Base-by-base conservation (phyloP, 2,329 filamentous ascomycete genomes). In the Colletotrichum tanaceti region DNA sequence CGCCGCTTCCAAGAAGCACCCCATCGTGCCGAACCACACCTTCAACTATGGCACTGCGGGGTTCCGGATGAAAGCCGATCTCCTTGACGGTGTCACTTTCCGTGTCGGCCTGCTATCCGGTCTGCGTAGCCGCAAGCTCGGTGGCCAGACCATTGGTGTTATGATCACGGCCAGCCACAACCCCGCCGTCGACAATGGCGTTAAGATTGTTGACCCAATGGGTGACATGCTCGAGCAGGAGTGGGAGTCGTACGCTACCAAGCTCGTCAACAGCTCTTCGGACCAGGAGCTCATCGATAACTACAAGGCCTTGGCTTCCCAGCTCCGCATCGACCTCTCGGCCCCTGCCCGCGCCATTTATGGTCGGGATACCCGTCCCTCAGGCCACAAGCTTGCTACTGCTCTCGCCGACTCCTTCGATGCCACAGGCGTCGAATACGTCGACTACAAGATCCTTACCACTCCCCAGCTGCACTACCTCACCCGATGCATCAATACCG, bases 391-490 rank as follows among this genome's bases (percentile, higher is more conserved):
- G 66, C 90, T 99, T 32, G 92, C 94, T 38, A 85, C 87, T 46
- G 92, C 94, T 68, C 87, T 98, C 58, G 87, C 90, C 68, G 91
- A 93, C 76, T 93, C 93, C 20, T 85, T 98, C 72, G 89, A 91
- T 70, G 93, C 93, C 59, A 91, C 91, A 54, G 87, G 88, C 64
- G 89, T 91, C 63, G 89, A 93, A 70, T 91, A 89, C 77, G 89
- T 89, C 76, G 95, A 98, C 84, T 95, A 90, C 83, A 96, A 95
- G 81, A 90, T 94, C 77, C 85, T 98, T 75, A 98, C 96, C 14
- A 99, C 96, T 4, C 96, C 96, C n/a, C 96, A 98, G 82, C 87
- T 99, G 67, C 96, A 99, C 84, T 99, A 99, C 81, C 86, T 98
- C 72, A 95, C 95, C 39, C 93, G 96, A 72, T 97, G 94, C 80